Base-by-base conservation (phyloP, 805 yeast species). In the Cyberlindnera amylophila region DNA sequence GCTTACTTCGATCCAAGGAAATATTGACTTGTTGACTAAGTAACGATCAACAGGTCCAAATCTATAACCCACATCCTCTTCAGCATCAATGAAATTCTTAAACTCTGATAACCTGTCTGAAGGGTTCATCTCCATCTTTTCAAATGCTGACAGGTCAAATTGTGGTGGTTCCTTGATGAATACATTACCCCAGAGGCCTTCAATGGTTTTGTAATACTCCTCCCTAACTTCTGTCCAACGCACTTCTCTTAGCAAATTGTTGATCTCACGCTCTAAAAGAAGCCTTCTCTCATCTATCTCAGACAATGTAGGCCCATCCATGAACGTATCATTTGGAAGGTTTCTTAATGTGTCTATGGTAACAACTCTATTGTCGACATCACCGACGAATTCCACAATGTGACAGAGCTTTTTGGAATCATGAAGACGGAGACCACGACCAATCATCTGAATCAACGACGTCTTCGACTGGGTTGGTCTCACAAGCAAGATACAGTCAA, bases 361-460 rank as follows among this genome's bases (percentile, higher is more conserved):
- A 12, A 70, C 70, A 4, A 82, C 66, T 3, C 82, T 83, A 0
- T 68, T 65, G 13, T 65, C 67, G 12, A 67, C 67, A 1, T 81
- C 71, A 10, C 81, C 85, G 13, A 81, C 86, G 61, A 88, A 77
- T 57, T 89, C 96, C 1, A 87, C 71, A 6, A 90, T 71, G 53
- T 82, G 83, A 54, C 97, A 88, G 45, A 69, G 66, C 2, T 69
- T 61, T 55, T 90, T 90, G 0, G 72, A 76, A 2, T 71, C 65
- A 53, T 79, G 79, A 12, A 77, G 51, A 29, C 98, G 65, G 31
- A 90, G 64, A 0, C 97, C 98, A 42, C 98, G 70, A 0, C 98
- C 98, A 15, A 90, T 73, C 96, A 90, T 90, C 58, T 90, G 98
- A 14, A 80, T 71, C 29, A 87, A 63, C 33, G 89, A 63, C 0